phyloP scores from a whole-genome alignment of 495 filamentous ascomycete species.

The Penicillium paradoxum region DNA sequence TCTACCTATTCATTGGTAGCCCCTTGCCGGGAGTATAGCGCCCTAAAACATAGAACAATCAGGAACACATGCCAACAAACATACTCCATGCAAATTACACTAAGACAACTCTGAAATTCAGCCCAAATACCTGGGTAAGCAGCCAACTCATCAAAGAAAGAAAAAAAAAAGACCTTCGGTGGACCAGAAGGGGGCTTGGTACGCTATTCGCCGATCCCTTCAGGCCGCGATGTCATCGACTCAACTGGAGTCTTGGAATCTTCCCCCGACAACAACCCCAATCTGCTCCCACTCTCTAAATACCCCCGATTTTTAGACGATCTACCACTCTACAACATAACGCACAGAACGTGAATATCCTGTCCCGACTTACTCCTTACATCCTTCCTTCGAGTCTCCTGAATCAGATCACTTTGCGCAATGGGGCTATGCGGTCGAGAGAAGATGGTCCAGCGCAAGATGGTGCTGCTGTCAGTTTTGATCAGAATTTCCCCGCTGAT shows the following conservation, averaged over 20 bases:
- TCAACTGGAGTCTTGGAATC: conserved; percentile 29
- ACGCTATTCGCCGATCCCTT: conserved; percentile 38
- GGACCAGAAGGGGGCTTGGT: conserved; percentile 28
- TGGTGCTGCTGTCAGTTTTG: conserved; percentile 85
- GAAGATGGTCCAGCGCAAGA: conserved; percentile 91
- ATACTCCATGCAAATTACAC: neutral
- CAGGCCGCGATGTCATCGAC: conserved; percentile 41
- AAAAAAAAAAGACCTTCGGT: neutral
- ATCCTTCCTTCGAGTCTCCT: neutral
- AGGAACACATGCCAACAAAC: too few relatives aligned
- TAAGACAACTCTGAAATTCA: neutral
- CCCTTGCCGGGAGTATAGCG: too few relatives aligned
- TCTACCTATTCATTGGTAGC: too few relatives aligned
- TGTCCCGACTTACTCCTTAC: neutral
- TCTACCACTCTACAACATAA: neutral
- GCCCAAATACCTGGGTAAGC: neutral
- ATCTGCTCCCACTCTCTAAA: conserved; percentile 1
- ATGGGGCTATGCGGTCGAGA: conserved; percentile 55
- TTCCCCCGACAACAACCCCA: conserved; percentile 17
- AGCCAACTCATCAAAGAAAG: neutral
- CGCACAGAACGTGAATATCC: neutral
- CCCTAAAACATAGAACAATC: too few relatives aligned
- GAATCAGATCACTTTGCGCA: conserved; percentile 6
- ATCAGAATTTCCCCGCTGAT: neutral
- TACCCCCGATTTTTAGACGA: neutral